A percentile compares a stretch with the other conserved stretches of the same genome.
Evolutionary conservation across 2,329 filamentous ascomycete species (phyloP).

Genomic region (Hypoxylon sp.): DNA sequence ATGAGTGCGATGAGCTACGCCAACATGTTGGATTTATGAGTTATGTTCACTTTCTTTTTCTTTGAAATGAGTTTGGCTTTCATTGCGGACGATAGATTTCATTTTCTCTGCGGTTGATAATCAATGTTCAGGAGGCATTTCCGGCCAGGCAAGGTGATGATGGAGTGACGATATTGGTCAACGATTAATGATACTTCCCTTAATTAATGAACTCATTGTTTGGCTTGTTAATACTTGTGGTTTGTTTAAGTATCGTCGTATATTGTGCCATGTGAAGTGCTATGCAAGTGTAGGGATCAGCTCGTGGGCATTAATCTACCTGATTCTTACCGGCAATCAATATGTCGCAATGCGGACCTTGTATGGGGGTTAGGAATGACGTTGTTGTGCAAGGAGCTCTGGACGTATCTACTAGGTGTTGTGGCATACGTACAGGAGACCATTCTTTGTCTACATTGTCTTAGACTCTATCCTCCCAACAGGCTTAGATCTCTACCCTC

Average conservation of each 20-base stretch:
- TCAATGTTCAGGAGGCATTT: background rate
- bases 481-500: no score
- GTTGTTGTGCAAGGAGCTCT: no score
- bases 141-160: background rate
- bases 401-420: no score
- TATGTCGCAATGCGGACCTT: no score
- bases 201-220: constrained; percentile 1
- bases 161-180: background rate
- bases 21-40: constrained; percentile 16
- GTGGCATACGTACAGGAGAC: no score
- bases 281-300: background rate
- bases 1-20: constrained; percentile 16
- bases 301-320: no score
- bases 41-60: constrained; percentile 6
- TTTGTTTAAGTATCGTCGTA: background rate
- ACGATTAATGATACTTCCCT: constrained; percentile 2
- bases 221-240: background rate
- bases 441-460: no score
- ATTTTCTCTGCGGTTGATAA: background rate
- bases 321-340: no score
- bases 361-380: no score
- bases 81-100: background rate
- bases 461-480: no score
- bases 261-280: background rate
- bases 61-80: background rate